phyloP scores from a whole-genome alignment of 2,329 filamentous ascomycete species.

The Fonsecaea monophora region DNA sequence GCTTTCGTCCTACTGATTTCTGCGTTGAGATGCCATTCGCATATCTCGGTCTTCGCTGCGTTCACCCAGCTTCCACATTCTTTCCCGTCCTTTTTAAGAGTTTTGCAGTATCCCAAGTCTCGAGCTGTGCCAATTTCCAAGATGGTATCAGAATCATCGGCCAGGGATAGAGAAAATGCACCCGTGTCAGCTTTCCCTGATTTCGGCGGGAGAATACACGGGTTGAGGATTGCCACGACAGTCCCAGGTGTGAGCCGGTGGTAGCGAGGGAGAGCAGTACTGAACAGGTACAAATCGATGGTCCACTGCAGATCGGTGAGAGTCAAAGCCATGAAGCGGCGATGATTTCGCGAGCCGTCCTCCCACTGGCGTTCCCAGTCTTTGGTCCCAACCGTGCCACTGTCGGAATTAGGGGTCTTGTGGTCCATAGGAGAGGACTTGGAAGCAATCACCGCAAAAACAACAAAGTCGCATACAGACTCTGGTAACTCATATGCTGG shows the following conservation, averaged over 20 bases:
- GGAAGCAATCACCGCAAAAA: constrained; percentile 84
- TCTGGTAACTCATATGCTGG: constrained; percentile 82
- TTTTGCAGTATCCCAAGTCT: constrained; percentile 88
- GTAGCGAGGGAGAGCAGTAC: constrained; percentile 86
- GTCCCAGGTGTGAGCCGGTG: constrained; percentile 95
- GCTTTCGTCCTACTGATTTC: constrained; percentile 74
- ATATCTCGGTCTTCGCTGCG: constrained; percentile 83
- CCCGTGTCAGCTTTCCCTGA: constrained; percentile 77
- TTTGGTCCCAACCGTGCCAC: constrained; percentile 49
- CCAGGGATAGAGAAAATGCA: constrained; percentile 83
- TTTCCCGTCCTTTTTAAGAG: constrained; percentile 81
- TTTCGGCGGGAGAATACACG: constrained; percentile 85
- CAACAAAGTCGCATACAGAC: constrained; percentile 84
- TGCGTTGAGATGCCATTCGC: constrained; percentile 88
- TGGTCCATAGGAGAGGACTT: constrained; percentile 81
- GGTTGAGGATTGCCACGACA: constrained; percentile 89
- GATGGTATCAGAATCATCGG: constrained; percentile 84
- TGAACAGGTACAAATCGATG: constrained; percentile 90
- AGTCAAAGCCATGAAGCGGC: constrained; percentile 92
- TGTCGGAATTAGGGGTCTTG: constrained; percentile 48
- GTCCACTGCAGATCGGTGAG: constrained; percentile 90
- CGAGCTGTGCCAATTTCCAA: constrained; percentile 85
- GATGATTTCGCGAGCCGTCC: constrained; percentile 64
- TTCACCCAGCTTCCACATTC: constrained; percentile 86
- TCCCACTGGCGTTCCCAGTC: constrained; percentile 54